A percentile compares a stretch with the other conserved stretches of the same genome.
Evolutionary conservation across 495 filamentous ascomycete species (phyloP).

Genomic region (Neurospora sp.): DNA sequence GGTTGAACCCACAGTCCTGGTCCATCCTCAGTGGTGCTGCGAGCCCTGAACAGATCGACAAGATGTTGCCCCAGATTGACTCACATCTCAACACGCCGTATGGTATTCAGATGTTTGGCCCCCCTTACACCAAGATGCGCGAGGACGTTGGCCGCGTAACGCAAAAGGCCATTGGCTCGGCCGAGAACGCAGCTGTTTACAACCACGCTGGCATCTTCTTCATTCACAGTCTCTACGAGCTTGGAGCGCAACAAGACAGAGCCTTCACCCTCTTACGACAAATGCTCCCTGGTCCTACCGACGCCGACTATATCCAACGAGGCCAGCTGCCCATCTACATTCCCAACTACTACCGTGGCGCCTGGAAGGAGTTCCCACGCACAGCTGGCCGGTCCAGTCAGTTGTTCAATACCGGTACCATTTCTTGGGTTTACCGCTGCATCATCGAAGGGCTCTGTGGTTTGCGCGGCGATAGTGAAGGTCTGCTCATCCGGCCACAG

Average conservation of each 20-base stretch:
- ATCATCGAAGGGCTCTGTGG: slow-evolving; percentile 46
- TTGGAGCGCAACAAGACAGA: slow-evolving; percentile 37
- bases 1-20: slow-evolving; percentile 47
- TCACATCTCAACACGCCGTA: slow-evolving; percentile 42
- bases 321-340: slow-evolving; percentile 47
- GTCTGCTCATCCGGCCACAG: slow-evolving; percentile 37
- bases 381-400: slow-evolving; percentile 45
- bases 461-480: slow-evolving; percentile 36
- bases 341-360: slow-evolving; percentile 49
- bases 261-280: slow-evolving; percentile 40
- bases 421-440: slow-evolving; percentile 44
- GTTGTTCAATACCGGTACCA: slow-evolving; percentile 48
- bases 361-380: slow-evolving; percentile 37
- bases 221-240: slow-evolving; percentile 38
- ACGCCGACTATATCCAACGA: slow-evolving; percentile 41
- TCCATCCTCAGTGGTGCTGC: slow-evolving; percentile 45
- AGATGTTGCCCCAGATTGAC: slow-evolving; percentile 40
- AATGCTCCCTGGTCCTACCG: slow-evolving; percentile 41
- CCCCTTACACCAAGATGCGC: slow-evolving; percentile 43
- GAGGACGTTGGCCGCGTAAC: slow-evolving; percentile 50
- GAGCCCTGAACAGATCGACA: slow-evolving; percentile 26
- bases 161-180: slow-evolving; percentile 46
- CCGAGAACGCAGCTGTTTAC: slow-evolving; percentile 47
- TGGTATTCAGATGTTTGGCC: slow-evolving; percentile 43
- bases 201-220: slow-evolving; percentile 48